A percentile compares a stretch with the other conserved stretches of the same genome.
Conservation (phyloP, 2,329 filamentous ascomycete species). For the Trichoderma endophyticum region DNA sequence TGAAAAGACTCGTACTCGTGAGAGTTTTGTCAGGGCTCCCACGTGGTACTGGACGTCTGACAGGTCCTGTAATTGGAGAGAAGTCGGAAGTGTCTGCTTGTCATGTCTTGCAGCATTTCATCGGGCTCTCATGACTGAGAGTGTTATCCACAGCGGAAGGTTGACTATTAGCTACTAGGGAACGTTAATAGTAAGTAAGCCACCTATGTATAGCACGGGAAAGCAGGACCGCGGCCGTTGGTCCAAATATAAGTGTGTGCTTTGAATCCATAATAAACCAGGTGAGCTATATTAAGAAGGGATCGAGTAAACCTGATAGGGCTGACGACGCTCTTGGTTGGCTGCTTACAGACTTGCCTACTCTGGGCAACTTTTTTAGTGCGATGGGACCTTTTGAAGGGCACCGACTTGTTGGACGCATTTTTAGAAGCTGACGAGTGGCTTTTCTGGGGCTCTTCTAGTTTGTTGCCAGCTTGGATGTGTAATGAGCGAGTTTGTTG, state of each 20-base stretch:
- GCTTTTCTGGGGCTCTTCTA: not conserved
- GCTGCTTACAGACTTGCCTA: not conserved
- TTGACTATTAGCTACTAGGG: too few relatives aligned
- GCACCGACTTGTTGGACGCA: not conserved
- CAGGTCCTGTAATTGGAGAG: not conserved
- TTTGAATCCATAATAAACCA: not conserved
- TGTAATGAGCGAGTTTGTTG: not conserved
- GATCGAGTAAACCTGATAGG: not conserved
- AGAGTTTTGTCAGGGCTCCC: not conserved
- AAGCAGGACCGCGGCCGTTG: not conserved
- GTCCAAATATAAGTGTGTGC: not conserved
- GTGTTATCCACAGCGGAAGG: not conserved
- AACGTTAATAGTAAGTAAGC: not conserved
- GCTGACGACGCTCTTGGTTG: not conserved
- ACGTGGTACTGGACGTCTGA: not conserved
- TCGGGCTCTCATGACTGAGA: not conserved
- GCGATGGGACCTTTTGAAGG: not conserved
- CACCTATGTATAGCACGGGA: not conserved
- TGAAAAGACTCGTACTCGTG: not conserved
- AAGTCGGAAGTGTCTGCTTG: not conserved
- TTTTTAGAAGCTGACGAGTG: slow-evolving; percentile 15
- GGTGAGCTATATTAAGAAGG: not conserved
- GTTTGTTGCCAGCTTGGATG: not conserved
- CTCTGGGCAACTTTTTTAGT: not conserved
- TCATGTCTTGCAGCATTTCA: not conserved